These are phyloP conservation scores for Cryphonectria radicalis DNA, from an alignment of 2,329 filamentous ascomycete genomes.

Conservation along the genomic window DNA sequence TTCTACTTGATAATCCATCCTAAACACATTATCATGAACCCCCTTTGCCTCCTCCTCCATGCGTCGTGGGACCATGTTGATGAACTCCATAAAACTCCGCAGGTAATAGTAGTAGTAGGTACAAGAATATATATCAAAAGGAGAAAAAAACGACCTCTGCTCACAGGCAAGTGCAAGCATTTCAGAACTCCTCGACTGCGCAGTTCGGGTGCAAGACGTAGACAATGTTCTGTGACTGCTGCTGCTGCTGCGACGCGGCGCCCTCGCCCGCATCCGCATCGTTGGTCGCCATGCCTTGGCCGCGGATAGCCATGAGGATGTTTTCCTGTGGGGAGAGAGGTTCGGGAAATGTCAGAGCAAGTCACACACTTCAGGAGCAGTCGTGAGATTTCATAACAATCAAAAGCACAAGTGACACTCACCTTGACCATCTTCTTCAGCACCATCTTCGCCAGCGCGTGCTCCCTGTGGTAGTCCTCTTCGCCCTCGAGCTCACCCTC, in stretches of 20 bases:
- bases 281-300: conserved; percentile 58
- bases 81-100: not conserved
- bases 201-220: conserved; percentile 97
- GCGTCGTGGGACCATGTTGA: conserved; percentile 3
- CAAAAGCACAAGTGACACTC: conserved; percentile 38
- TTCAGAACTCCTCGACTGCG: conserved; percentile 69
- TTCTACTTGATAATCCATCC: not conserved
- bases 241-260: conserved; percentile 43
- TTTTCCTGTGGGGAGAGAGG: conserved; percentile 67
- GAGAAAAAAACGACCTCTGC: not conserved
- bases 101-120: not conserved
- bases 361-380: not conserved
- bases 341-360: conserved; percentile 35
- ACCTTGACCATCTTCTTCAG: conserved; percentile 97
- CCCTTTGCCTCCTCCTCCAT: not conserved
- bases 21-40: conserved; percentile 21
- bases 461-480: conserved; percentile 80
- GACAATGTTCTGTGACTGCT: conserved; percentile 57
- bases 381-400: not conserved
- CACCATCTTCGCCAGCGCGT: conserved; percentile 77
- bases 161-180: not conserved
- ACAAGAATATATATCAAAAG: not conserved
- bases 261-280: conserved; percentile 48
- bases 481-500: conserved; percentile 81
- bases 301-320: conserved; percentile 80